Evolutionary conservation across 192 early-diverging fungal genomes (phyloP), one percentile per base, ranked within the genome.

Genomic region (Backusella morwellensis): DNA sequence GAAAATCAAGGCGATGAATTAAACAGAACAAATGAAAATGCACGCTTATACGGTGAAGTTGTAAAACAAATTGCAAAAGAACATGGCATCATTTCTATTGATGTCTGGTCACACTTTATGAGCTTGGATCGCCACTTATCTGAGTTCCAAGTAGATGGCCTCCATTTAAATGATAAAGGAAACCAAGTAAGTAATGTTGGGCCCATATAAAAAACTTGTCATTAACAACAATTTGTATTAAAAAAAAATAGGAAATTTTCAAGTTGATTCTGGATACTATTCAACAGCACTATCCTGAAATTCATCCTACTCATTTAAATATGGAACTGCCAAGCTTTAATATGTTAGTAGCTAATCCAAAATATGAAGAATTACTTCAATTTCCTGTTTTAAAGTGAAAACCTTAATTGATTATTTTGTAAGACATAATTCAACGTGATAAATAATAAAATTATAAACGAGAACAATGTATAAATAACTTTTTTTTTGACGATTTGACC

Each of bases 161-260:
- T 93, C 1, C 90, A 91, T 68, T 75, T 93, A 12, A 85, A 78
- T 41, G 42, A 82, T 9, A 78, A 82, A n/a, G 92, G 91, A 35
- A 89, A 91, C 70, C 35, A 86, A 77, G 88, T 86, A 79, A 74
- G 38, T 1, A 15, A 8, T 3, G 21, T 17, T 15, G 19, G 4
- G 47, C 4, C 12, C 15, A 1, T 15, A 47, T 47, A 29, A 42
- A 29, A 21, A 4, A 32, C 4, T 17, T 21, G 9, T 11, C 7
- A 35, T 15, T 9, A 71, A 42, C 7, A 15, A 35, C 41, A 29
- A 75, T 5, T 6, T 38, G 59, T 54, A 32, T 32, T 32, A 32
- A 32, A 47, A 50, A 50, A n/a, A 14, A 69, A 23, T 54, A 88
- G 87, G 67, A 77, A 56, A 69, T 85, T 36, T 82, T 77, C n/a